phyloP scores from a whole-genome alignment of 2,329 filamentous ascomycete species.

The Neocucurbitaria cava region DNA sequence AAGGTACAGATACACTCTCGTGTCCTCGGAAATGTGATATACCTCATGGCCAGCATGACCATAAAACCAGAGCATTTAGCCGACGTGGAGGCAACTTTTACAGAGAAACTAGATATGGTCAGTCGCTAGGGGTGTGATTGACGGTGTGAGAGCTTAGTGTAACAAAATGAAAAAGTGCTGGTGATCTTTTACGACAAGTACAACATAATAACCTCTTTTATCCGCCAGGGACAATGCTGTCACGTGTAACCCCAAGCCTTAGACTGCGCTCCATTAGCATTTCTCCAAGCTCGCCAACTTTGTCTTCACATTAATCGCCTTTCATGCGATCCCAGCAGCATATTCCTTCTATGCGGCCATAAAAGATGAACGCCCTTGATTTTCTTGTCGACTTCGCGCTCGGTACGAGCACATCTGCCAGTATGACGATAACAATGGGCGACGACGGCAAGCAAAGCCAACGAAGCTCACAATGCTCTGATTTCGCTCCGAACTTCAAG shows the following conservation, averaged over 20 bases:
- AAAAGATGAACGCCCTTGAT: slow-evolving; percentile 26
- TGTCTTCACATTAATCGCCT: neutral
- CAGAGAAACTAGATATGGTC: slow-evolving; percentile 17
- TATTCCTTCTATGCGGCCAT: neutral
- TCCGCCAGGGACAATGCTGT: neutral
- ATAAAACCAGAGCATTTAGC: slow-evolving; percentile 22
- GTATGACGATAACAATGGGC: neutral
- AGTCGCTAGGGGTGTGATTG: neutral
- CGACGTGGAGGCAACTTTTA: slow-evolving; percentile 28
- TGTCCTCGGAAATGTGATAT: slow-evolving; percentile 67
- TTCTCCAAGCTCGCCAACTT: neutral
- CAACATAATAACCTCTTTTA: neutral
- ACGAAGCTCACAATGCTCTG: neutral
- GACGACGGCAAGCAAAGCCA: neutral
- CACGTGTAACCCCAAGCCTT: neutral
- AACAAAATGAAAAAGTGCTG: neutral
- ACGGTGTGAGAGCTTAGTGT: neutral
- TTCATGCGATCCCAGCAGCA: neutral
- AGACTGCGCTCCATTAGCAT: neutral
- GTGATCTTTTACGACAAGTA: neutral
- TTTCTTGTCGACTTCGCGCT: slow-evolving; percentile 23
- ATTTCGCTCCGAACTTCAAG: neutral
- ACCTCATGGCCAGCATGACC: slow-evolving; percentile 63
- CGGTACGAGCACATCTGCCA: neutral
- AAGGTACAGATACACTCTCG: slow-evolving; percentile 62